Percentiles rank a stretch among this genome's conserved stretches.
phyloP scores from a whole-genome alignment of 768 basidiomycete genomes.

The Leucocoprinus birnbaumii region DNA sequence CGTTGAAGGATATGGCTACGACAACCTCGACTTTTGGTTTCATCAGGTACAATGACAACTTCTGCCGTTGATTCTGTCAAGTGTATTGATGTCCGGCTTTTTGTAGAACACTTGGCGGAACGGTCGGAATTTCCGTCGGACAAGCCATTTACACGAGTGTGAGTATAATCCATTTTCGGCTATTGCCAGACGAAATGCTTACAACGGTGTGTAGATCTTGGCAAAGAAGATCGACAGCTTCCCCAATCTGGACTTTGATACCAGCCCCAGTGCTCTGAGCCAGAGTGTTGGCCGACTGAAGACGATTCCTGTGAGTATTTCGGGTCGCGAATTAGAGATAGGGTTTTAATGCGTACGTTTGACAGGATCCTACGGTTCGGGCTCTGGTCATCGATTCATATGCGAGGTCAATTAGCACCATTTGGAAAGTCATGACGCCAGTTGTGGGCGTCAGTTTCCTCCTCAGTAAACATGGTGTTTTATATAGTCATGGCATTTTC shows the following conservation, averaged over 20 bases:
- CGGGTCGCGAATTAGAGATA: neutral
- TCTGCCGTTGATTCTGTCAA: neutral
- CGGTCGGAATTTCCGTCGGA: slow-evolving; percentile 71
- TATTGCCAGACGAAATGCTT: neutral
- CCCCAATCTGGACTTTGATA: slow-evolving; percentile 31
- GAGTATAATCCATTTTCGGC: slow-evolving; percentile 16
- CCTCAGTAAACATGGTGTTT: slow-evolving; percentile 29
- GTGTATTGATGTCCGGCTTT: neutral
- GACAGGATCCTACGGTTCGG: slow-evolving; percentile 48
- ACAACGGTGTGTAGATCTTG: slow-evolving; percentile 25
- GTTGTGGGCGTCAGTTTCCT: slow-evolving; percentile 52
- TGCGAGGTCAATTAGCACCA: slow-evolving; percentile 54
- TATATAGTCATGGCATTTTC: neutral
- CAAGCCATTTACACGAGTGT: slow-evolving; percentile 69
- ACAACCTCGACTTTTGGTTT: slow-evolving; percentile 71
- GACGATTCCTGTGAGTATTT: slow-evolving; percentile 37
- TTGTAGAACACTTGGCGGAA: slow-evolving; percentile 66
- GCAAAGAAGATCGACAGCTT: slow-evolving; percentile 34
- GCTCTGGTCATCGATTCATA: slow-evolving; percentile 56
- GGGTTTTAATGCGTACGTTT: neutral
- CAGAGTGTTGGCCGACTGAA: slow-evolving; percentile 43
- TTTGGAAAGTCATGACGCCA: slow-evolving; percentile 67
- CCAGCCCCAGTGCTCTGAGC: slow-evolving; percentile 38
- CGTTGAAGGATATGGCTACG: slow-evolving; percentile 83
- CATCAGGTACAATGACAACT: slow-evolving; percentile 47